A percentile compares a stretch with the other conserved stretches of the same genome.
These are phyloP conservation scores for Jatropha podagrica DNA, from an alignment of 441 rosid genomes.

Conservation along the genomic window DNA sequence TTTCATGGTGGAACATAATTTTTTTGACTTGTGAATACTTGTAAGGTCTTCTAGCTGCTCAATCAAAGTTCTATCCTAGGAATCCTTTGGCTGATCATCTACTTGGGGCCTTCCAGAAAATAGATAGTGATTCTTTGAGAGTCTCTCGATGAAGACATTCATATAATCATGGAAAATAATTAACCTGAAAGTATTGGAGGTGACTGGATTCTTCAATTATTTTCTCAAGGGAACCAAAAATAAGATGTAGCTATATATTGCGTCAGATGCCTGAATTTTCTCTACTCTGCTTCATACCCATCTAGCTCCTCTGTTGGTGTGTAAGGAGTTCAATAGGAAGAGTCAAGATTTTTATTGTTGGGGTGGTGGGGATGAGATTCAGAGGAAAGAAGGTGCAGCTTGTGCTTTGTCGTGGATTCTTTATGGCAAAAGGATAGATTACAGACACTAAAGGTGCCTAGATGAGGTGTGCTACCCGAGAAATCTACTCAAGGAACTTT, in stretches of 20 bases:
- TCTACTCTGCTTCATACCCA: neutral
- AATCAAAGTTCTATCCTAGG: neutral
- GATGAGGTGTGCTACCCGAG: too few relatives aligned
- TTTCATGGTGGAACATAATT: neutral
- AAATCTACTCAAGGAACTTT: too few relatives aligned
- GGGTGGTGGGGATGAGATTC: neutral
- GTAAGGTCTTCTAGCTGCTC: neutral
- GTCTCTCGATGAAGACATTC: neutral
- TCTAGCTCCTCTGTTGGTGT: neutral
- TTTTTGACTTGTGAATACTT: neutral
- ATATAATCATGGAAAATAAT: neutral
- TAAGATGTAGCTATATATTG: neutral
- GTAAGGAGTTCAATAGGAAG: neutral
- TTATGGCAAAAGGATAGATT: neutral
- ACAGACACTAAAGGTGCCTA: neutral
- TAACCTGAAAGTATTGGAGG: neutral
- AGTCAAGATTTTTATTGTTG: neutral
- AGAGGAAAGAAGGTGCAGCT: neutral
- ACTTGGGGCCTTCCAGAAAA: neutral
- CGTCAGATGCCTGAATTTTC: constrained; percentile 3
- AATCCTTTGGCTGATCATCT: neutral
- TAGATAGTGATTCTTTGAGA: neutral
- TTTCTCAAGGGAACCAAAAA: neutral
- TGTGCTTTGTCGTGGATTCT: neutral
- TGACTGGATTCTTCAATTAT: neutral